phyloP scores from a whole-genome alignment of 495 filamentous ascomycete genomes.

The Neurospora sublineolata region DNA sequence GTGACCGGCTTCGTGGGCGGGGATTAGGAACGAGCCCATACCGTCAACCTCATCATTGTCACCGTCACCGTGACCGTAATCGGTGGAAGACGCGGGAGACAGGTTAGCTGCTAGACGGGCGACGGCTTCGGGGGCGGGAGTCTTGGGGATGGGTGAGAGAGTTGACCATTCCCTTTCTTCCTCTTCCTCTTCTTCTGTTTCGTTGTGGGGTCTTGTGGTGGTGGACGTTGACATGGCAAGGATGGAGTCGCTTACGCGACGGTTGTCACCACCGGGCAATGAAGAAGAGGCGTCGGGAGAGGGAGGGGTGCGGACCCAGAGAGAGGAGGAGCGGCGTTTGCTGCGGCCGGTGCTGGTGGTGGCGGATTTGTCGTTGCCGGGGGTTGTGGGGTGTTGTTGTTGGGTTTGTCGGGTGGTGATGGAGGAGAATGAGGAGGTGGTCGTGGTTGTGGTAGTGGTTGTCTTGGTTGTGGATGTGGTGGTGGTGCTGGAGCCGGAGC shows the following conservation, averaged over 20 bases:
- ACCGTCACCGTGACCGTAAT: background rate
- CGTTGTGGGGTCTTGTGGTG: conserved; percentile 20
- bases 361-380: too few relatives aligned
- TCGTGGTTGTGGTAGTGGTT: conserved; percentile 23
- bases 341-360: conserved; percentile 8
- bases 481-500: too few relatives aligned
- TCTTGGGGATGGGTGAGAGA: conserved; percentile 41
- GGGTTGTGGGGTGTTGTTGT: background rate
- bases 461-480: conserved; percentile 31
- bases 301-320: conserved; percentile 36
- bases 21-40: background rate
- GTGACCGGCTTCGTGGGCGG: conserved; percentile 5
- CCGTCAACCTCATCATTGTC: background rate
- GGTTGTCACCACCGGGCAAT: background rate
- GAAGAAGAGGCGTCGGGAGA: background rate
- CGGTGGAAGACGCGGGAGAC: conserved; percentile 21
- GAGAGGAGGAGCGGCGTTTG: conserved; percentile 38
- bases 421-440: background rate
- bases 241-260: background rate
- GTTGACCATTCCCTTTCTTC: conserved; percentile 26
- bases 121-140: conserved; percentile 39
- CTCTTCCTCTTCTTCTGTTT: conserved; percentile 24
- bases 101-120: conserved; percentile 31
- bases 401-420: background rate
- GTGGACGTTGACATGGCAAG: background rate